A percentile compares a stretch with the other conserved stretches of the same genome.
phyloP scores from a whole-genome alignment of 2,329 filamentous ascomycete species.

The Claviceps spartinae region DNA sequence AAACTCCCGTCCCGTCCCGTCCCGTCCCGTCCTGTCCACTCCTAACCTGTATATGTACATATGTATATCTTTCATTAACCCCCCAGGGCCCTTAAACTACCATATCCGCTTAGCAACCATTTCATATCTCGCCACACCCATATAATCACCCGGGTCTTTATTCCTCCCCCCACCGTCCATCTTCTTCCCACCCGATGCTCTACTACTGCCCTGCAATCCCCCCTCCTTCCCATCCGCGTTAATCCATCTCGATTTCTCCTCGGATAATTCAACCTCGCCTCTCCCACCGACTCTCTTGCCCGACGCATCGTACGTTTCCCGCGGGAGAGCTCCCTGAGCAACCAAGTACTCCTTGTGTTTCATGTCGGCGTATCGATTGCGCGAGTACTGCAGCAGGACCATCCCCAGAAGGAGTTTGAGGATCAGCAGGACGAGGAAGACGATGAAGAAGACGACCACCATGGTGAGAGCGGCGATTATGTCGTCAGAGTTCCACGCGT shows the following conservation, averaged over 20 bases:
- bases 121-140: constrained; percentile 68
- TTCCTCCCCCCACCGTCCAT: constrained; percentile 24
- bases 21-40: too few species aligned
- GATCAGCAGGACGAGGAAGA: constrained; percentile 74
- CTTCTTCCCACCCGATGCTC: constrained; percentile 41
- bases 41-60: too few species aligned
- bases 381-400: constrained; percentile 65
- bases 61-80: background rate
- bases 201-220: constrained; percentile 40
- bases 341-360: constrained; percentile 49
- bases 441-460: constrained; percentile 70
- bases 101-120: constrained; percentile 97
- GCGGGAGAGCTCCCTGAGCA: constrained; percentile 31
- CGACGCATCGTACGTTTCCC: constrained; percentile 49
- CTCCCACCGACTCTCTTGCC: constrained; percentile 69
- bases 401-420: constrained; percentile 81
- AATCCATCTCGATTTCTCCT: constrained; percentile 75
- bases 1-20: too few species aligned
- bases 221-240: constrained; percentile 78
- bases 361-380: constrained; percentile 70
- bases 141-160: constrained; percentile 34
- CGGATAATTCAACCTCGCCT: constrained; percentile 75
- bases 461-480: constrained; percentile 66
- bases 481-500: constrained; percentile 54
- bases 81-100: constrained; percentile 31